Evolutionary conservation across 345 rosid species (phyloP).

Genomic region (Eucalyptus cloeziana): DNA sequence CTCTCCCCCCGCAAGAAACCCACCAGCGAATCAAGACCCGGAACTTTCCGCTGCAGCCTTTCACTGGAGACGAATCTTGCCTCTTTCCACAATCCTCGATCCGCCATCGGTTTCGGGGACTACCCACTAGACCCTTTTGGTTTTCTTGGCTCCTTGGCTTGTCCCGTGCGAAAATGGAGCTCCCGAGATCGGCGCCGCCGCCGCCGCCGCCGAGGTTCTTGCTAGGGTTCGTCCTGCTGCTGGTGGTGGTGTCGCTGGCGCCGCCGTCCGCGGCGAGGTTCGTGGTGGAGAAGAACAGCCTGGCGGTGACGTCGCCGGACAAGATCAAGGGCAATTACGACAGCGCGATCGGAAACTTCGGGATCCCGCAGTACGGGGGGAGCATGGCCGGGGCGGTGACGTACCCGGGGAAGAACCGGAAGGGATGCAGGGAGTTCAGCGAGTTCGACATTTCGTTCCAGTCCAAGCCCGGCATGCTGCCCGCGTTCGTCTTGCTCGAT

Average conservation of each 20-base stretch:
- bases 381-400: constrained; percentile 84
- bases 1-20: neutral
- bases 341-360: constrained; percentile 95
- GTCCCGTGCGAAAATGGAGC: neutral
- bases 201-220: neutral
- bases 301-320: constrained; percentile 83
- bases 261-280: constrained; percentile 30
- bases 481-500: constrained; percentile 71
- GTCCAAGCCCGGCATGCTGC: constrained; percentile 78
- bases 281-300: constrained; percentile 95
- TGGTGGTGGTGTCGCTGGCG: constrained; percentile 10
- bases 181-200: neutral
- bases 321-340: constrained; percentile 78
- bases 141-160: neutral
- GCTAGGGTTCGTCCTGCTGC: constrained; percentile 12
- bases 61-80: neutral
- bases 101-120: neutral
- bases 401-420: constrained; percentile 63
- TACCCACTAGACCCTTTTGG: neutral
- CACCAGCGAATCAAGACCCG: neutral
- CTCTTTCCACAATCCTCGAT: neutral
- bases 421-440: constrained; percentile 62
- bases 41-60: neutral
- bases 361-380: constrained; percentile 99
- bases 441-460: constrained; percentile 51